Evolutionary conservation across 176 grass and related monocot species (phyloP), one percentile per base, ranked within the genome.

Genomic region (Melocanna baccifera): DNA sequence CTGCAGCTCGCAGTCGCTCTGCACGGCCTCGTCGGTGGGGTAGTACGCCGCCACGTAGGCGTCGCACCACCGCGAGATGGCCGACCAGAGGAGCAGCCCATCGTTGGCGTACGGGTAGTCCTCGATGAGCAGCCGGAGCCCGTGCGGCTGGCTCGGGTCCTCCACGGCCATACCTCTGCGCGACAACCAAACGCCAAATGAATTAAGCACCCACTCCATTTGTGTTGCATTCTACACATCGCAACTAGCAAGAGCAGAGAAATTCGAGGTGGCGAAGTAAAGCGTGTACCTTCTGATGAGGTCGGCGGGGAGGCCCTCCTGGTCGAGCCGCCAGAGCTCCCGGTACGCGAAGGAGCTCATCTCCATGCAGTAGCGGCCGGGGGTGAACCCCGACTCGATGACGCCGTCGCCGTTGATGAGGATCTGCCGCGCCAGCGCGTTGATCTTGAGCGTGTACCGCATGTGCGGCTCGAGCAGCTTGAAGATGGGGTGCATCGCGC

Each of bases 381-480:
- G 93, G 51, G 93, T 96, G 88, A 96, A 99, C 0, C 93, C 91
- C 0, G 93, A 92, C 84, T 99, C 97, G 83, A 99, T 99, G 77
- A 96, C 91, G 73, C 97, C 93, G 71, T 89, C 97, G 63, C 93
- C 97, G 29, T 85, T 96, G 89, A 99, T 94, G 75, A 99, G 88
- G 64, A 99, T 99, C 67, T 99, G 97, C 26, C 97, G 85, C 12
- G 97, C 97, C 76, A 99, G 37, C n/a, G 88, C 87, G 81, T 99
- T 99, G 84, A 99, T 92, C 88, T 94, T 87, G 19, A 99, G 81
- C 74, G 87, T 99, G 84, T 99, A 96, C 15, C 97, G 62, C 93
- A 96, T 96, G 91, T 99, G 97, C 48, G 97, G 91, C 81, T 99
- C 91, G 57, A 99, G 87, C 42, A 99, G 80, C 88, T 94, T 99